Conservation (phyloP, 208 protist genomes). For the Wallacemonas collosoma region DNA sequence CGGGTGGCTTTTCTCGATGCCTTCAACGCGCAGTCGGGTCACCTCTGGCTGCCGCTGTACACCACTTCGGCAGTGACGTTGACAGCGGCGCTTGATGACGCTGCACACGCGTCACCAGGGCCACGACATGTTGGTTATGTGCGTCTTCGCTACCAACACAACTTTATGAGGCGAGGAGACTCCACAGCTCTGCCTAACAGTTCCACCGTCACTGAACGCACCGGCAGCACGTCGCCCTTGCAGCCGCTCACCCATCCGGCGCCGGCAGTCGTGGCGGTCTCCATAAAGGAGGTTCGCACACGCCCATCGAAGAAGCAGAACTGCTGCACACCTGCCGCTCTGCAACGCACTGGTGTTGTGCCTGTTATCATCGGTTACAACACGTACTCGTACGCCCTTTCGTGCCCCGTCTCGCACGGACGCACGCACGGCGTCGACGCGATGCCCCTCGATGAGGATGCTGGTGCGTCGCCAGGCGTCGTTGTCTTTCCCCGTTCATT, state of each 20-base stretch:
- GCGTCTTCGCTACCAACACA: conserved; percentile 48
- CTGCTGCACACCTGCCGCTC: background rate
- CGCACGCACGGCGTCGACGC: no score
- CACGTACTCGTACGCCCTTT: background rate
- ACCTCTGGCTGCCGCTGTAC: conserved; percentile 35
- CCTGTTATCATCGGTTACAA: conserved; percentile 2
- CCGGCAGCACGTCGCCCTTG: background rate
- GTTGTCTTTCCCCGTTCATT: no score
- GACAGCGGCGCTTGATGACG: background rate
- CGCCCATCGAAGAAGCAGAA: background rate
- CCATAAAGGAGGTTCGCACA: conserved; percentile 12
- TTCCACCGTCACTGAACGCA: no score
- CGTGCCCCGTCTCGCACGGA: background rate
- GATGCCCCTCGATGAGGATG: no score
- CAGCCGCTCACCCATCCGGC: background rate
- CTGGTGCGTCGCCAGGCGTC: no score
- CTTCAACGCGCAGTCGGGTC: conserved; percentile 16
- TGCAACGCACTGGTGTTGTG: background rate
- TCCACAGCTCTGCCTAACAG: background rate
- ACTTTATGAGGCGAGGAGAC: conserved; percentile 24
- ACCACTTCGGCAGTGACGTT: background rate
- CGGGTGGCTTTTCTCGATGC: conserved; percentile 19
- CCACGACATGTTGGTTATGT: conserved; percentile 35
- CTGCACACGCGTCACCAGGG: no score
- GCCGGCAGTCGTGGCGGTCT: conserved; percentile 1